Percentiles rank a stretch among this genome's conserved stretches.
Evolutionary conservation across 441 rosid genomes (phyloP).

Genomic region (Hura crepitans): DNA sequence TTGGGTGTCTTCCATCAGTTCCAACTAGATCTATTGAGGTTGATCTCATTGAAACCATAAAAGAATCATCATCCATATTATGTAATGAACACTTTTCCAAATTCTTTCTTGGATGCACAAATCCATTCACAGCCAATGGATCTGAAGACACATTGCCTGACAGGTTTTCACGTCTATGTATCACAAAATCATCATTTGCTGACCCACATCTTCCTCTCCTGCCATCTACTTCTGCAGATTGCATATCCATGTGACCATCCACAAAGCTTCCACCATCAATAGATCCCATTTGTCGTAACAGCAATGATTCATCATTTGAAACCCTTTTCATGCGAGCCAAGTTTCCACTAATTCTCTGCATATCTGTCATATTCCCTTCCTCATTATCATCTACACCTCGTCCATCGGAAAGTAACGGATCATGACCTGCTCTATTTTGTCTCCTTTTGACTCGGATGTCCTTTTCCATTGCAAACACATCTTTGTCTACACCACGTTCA

Average conservation of each 20-base stretch:
- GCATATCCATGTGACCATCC: slow-evolving; percentile 42
- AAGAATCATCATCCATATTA: slow-evolving; percentile 68
- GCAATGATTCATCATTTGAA: slow-evolving; percentile 53
- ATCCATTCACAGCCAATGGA: slow-evolving; percentile 48
- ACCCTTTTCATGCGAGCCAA: slow-evolving; percentile 39
- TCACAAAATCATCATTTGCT: slow-evolving; percentile 52
- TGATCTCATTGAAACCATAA: slow-evolving; percentile 60
- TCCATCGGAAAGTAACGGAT: slow-evolving; percentile 53
- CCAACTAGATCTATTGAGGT: slow-evolving; percentile 38
- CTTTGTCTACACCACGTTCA: slow-evolving; percentile 39
- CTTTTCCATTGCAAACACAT: slow-evolving; percentile 60
- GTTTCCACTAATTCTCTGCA: slow-evolving; percentile 45
- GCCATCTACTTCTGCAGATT: slow-evolving; percentile 41
- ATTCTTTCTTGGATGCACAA: slow-evolving; percentile 44
- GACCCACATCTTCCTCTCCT: slow-evolving; percentile 37
- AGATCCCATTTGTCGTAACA: slow-evolving; percentile 35
- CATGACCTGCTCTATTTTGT: slow-evolving; percentile 43
- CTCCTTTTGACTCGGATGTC: slow-evolving; percentile 49
- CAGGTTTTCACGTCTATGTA: slow-evolving; percentile 37
- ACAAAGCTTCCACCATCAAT: slow-evolving; percentile 33
- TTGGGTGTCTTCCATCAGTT: slow-evolving; percentile 40
- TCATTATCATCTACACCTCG: slow-evolving; percentile 40
- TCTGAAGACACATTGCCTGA: slow-evolving; percentile 36
- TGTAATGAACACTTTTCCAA: slow-evolving; percentile 41
- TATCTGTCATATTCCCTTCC: slow-evolving; percentile 40